These are phyloP conservation scores for Fusarium continuum DNA, from an alignment of 2,329 filamentous ascomycete genomes.

Conservation along the genomic window DNA sequence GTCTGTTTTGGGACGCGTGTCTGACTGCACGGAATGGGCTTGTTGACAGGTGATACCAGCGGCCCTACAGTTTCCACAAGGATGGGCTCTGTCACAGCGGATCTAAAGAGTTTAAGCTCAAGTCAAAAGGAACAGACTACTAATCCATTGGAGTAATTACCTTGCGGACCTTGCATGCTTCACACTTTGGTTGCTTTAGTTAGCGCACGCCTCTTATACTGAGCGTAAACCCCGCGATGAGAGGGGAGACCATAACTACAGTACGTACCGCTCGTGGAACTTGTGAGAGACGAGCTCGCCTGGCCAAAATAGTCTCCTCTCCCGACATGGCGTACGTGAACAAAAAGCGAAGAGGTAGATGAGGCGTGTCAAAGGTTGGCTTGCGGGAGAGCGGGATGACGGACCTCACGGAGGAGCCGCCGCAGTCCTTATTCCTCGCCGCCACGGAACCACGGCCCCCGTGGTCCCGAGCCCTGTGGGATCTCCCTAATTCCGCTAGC, in stretches of 20 bases:
- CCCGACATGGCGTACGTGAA: slow-evolving; percentile 8
- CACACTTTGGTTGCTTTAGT: slow-evolving; percentile 16
- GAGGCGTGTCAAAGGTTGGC: not conserved
- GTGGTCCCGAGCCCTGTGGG: not conserved
- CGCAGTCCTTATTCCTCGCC: slow-evolving; percentile 15
- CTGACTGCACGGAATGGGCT: slow-evolving; percentile 4
- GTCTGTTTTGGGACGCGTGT: slow-evolving; percentile 16
- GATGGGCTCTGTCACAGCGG: slow-evolving; percentile 25
- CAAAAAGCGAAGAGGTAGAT: not conserved
- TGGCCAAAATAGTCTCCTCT: slow-evolving; percentile 27
- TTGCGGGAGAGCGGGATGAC: slow-evolving; percentile 3
- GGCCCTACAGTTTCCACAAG: slow-evolving; percentile 25
- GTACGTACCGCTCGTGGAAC: slow-evolving; percentile 29
- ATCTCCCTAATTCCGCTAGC: not conserved
- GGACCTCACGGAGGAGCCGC: not conserved
- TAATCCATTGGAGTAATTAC: not conserved
- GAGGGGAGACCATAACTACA: not conserved
- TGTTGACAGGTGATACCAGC: slow-evolving; percentile 30
- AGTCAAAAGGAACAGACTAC: not conserved
- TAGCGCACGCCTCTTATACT: not conserved
- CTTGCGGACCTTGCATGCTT: slow-evolving; percentile 33
- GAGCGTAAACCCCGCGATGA: not conserved
- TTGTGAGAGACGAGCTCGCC: slow-evolving; percentile 18
- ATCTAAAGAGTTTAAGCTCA: not conserved
- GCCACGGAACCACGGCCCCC: slow-evolving; percentile 28